Evolutionary conservation across 2,329 filamentous ascomycete species (phyloP), one percentile per base, ranked within the genome.

Genomic region (Trichoderma sp.): DNA sequence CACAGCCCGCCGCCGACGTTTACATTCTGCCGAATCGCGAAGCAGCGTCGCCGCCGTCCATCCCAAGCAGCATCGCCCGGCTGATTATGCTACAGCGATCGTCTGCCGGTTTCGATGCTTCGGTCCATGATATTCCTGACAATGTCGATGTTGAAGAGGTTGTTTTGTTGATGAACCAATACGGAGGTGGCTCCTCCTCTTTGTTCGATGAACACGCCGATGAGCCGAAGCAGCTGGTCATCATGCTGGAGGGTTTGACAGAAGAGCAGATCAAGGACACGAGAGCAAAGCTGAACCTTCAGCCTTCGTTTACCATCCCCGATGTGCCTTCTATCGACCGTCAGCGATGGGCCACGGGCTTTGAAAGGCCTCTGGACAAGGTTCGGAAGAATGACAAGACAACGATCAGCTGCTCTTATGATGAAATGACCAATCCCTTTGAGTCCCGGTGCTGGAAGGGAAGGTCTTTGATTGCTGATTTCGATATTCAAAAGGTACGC

Each of bases 11-110:
- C 50, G 85, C 86, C 64, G 81, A 84, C 71, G 86, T 86, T 70
- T 89, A 85, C 76, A 80, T 89, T 67, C 79, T 88, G 59, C 79
- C 78, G 64, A 69, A 73, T 67, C 72, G 72, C 70, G 74, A 75
- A 52, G 71, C 72, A 12, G 34, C 68, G 56, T 72, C 74, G 50
- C 73, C 79, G 56, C 78, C 83, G 61, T 80, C 80, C 54, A 76
- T 88, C 72, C 81, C 84, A 58, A 82, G 83, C 72, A 82, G 84
- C 75, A 79, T 87, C 75, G 86, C 84, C 68, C 82, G 85, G 74
- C 81, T 89, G 69, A 82, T 90, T 73, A 76, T 90, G 57, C 82
- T 88, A 13, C 86, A 88, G 75, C 84, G 87, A 61, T 77, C 88
- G 68, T 81, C 81, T 19, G 79, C 80, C 66, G 76, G 80, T 37